Conservation (phyloP, 1,139 yeast species). For the Nadsonia starkeyi-henricii region DNA sequence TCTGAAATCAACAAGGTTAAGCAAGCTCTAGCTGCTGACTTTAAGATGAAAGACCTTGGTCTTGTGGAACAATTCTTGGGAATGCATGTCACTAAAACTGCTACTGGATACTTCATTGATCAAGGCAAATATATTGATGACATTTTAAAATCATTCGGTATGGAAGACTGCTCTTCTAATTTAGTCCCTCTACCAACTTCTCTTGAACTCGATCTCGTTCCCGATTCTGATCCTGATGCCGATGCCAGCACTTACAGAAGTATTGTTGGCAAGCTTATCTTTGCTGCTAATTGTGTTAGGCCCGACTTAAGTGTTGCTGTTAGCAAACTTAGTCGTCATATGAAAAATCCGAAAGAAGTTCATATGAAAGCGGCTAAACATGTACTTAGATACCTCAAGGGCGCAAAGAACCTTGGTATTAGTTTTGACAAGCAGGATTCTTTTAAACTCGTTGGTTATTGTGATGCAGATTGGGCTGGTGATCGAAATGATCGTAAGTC, state of each 20-base stretch:
- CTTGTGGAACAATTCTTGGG: too few species aligned
- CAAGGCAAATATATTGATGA: too few species aligned
- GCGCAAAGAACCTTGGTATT: not conserved
- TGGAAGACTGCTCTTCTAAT: too few species aligned
- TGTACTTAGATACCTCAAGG: not conserved
- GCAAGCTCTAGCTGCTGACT: too few species aligned
- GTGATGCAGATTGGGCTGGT: conserved; percentile 11
- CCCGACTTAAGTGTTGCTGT: not conserved
- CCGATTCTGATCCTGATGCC: too few species aligned
- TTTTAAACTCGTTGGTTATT: not conserved
- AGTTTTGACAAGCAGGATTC: not conserved
- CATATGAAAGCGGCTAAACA: not conserved
- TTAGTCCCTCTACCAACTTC: too few species aligned
- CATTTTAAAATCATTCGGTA: too few species aligned
- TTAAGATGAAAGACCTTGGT: too few species aligned
- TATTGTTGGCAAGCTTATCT: not conserved
- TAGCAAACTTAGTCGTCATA: not conserved
- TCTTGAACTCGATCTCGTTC: too few species aligned
- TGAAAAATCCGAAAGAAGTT: not conserved
- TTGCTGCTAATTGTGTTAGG: not conserved
- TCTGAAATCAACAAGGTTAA: too few species aligned
- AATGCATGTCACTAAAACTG: too few species aligned
- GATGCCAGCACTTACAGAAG: not conserved
- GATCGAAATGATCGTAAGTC: conserved; percentile 7
- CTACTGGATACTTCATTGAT: too few species aligned